Evolutionary conservation across 192 early-diverging fungal species (phyloP).

Genomic region (Coemansia sp.): DNA sequence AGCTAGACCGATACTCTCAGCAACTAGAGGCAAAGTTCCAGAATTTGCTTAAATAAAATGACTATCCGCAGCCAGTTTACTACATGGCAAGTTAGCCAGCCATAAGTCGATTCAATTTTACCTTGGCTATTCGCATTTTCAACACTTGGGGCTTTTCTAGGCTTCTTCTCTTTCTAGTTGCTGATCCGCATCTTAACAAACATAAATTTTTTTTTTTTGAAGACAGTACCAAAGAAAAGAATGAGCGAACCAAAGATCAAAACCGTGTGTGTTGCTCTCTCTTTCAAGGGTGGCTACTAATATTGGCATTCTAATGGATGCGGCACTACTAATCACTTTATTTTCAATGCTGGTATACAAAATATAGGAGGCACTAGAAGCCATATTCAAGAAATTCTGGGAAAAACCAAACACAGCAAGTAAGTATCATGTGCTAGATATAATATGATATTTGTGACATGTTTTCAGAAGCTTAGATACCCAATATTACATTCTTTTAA

Average conservation of each 20-base stretch:
- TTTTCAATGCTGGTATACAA: background rate
- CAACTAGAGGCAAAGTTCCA: slow-evolving; percentile 47
- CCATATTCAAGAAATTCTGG: slow-evolving; percentile 50
- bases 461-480: too few relatives aligned
- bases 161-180: background rate
- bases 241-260: slow-evolving; percentile 14
- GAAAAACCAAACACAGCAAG: slow-evolving; percentile 37
- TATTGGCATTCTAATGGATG: background rate
- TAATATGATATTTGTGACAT: background rate
- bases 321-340: background rate
- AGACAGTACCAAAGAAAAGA: background rate
- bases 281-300: too few relatives aligned
- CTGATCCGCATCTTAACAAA: too few relatives aligned
- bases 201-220: slow-evolving; percentile 2
- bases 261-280: slow-evolving; percentile 4
- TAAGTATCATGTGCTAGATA: slow-evolving; percentile 5
- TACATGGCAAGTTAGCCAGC: too few relatives aligned
- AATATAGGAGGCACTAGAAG: slow-evolving; percentile 37
- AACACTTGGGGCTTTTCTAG: too few relatives aligned
- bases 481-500: too few relatives aligned
- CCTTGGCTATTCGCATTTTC: background rate
- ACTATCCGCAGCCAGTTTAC: slow-evolving; percentile 1
- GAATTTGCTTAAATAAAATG: slow-evolving; percentile 30
- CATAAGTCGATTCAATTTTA: background rate
- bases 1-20: slow-evolving; percentile 45